Percentiles rank a stretch among this genome's conserved stretches.
Conservation (phyloP, 192 early-diverging fungal species). For the Podila clonocystis region DNA sequence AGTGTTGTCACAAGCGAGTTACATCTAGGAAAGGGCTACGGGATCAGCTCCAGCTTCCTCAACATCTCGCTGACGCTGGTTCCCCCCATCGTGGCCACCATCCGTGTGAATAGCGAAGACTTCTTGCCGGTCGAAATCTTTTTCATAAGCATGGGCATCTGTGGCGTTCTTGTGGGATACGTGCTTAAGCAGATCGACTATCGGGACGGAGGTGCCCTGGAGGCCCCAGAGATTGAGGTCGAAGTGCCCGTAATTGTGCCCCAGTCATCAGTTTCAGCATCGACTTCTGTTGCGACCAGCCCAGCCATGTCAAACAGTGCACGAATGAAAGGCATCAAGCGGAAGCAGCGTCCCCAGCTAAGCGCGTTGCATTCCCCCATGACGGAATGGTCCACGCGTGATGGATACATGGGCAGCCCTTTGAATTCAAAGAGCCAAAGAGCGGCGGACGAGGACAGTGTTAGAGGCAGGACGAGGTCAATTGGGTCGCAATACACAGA, state of each 20-base stretch:
- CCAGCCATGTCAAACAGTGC: slow-evolving; percentile 12
- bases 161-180: slow-evolving; percentile 39
- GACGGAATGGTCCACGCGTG: too few relatives aligned
- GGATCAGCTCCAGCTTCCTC: slow-evolving; percentile 66
- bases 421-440: not conserved
- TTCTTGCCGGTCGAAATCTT: slow-evolving; percentile 51
- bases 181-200: slow-evolving; percentile 22
- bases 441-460: not conserved
- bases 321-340: not conserved
- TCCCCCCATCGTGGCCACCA: slow-evolving; percentile 68
- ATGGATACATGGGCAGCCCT: too few relatives aligned
- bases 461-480: not conserved
- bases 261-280: not conserved
- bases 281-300: not conserved
- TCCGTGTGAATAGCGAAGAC: slow-evolving; percentile 47
- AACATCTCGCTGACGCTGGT: slow-evolving; percentile 66
- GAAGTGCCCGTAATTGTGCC: slow-evolving; percentile 42
- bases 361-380: not conserved
- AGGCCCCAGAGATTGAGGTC: slow-evolving; percentile 36
- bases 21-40: slow-evolving; percentile 76
- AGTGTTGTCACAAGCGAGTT: slow-evolving; percentile 59
- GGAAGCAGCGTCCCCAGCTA: slow-evolving; percentile 3
- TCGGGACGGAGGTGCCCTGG: slow-evolving; percentile 29
- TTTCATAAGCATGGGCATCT: slow-evolving; percentile 38
- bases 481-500: not conserved